Evolutionary conservation across 192 early-diverging fungal genomes (phyloP).

Genomic region (Pilaira anomala): DNA sequence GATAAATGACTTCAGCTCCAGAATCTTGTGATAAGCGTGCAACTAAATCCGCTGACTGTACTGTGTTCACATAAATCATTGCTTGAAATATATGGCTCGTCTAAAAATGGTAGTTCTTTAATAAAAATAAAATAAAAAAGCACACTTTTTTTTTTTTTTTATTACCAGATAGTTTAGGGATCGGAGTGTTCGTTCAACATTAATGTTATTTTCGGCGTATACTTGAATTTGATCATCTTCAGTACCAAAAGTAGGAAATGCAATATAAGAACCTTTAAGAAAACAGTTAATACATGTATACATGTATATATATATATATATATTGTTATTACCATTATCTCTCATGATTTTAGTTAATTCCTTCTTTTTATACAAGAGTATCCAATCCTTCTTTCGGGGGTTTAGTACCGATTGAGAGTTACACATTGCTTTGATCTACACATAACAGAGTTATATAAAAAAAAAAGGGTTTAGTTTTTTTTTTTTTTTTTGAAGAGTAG

Average conservation of each 20-base stretch:
- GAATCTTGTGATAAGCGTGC: constrained; percentile 43
- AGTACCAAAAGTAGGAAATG: constrained; percentile 57
- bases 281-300: neutral
- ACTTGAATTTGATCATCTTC: constrained; percentile 45
- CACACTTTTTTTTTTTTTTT: neutral
- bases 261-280: constrained; percentile 42
- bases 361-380: constrained; percentile 54
- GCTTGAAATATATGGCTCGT: constrained; percentile 12
- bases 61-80: constrained; percentile 8
- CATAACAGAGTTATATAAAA: constrained; percentile 4
- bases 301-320: neutral
- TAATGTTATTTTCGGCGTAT: constrained; percentile 60
- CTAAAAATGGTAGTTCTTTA: neutral
- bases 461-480: neutral
- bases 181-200: constrained; percentile 68
- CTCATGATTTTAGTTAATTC: constrained; percentile 59
- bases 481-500: neutral
- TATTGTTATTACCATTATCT: constrained; percentile 56
- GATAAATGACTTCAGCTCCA: constrained; percentile 57
- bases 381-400: constrained; percentile 72
- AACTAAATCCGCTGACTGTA: constrained; percentile 12
- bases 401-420: constrained; percentile 38
- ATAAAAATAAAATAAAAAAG: no score
- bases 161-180: constrained; percentile 68
- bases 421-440: constrained; percentile 19